Evolutionary conservation across 768 basidiomycete species (phyloP).

Genomic region (Galerina sulciceps): DNA sequence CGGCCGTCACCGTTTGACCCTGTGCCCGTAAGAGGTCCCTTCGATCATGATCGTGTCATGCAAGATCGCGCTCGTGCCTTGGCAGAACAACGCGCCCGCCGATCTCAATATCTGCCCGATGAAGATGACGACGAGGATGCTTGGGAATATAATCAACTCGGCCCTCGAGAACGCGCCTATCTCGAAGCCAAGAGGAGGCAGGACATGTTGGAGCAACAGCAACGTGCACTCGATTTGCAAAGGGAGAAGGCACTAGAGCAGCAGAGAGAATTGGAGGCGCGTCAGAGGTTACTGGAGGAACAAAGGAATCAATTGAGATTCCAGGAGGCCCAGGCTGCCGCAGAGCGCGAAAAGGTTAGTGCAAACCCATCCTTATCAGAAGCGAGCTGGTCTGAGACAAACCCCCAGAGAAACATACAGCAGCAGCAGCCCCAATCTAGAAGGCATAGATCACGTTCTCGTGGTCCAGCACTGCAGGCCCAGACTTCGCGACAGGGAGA

Average conservation of each 20-base stretch:
- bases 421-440: neutral
- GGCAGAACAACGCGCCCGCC: slow-evolving; percentile 37
- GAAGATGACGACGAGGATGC: slow-evolving; percentile 40
- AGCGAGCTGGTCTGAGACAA: slow-evolving; percentile 3
- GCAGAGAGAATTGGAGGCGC: slow-evolving; percentile 20
- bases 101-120: slow-evolving; percentile 45
- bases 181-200: slow-evolving; percentile 34
- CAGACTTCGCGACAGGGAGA: too few species aligned
- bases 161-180: slow-evolving; percentile 35
- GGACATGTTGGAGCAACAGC: slow-evolving; percentile 29
- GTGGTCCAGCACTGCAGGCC: too few species aligned
- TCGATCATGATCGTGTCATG: slow-evolving; percentile 13
- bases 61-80: slow-evolving; percentile 30
- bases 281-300: slow-evolving; percentile 21
- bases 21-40: slow-evolving; percentile 9
- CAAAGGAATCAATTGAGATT: slow-evolving; percentile 18
- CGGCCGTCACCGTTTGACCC: slow-evolving; percentile 9
- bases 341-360: slow-evolving; percentile 22
- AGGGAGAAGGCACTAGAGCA: slow-evolving; percentile 18
- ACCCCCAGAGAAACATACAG: neutral
- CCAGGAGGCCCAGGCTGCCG: slow-evolving; percentile 16
- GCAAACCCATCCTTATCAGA: neutral
- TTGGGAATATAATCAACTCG: slow-evolving; percentile 26
- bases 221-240: slow-evolving; percentile 20
- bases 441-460: neutral